Conservation (phyloP, 106 monocot species). For the Triglochin maritima region DNA sequence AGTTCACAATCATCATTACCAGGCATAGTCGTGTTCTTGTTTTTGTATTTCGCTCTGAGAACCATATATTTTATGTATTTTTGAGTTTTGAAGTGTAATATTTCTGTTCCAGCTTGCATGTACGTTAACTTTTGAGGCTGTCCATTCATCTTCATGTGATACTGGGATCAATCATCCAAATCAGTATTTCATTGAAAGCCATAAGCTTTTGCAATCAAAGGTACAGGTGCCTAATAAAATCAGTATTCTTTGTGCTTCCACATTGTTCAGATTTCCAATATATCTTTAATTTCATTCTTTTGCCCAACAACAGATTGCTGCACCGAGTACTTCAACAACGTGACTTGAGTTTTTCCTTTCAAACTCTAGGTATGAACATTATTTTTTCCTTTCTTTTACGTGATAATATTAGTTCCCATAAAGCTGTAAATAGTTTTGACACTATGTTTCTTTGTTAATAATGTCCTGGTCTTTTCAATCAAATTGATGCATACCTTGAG, state of each 20-base stretch:
- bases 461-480: too few relatives aligned
- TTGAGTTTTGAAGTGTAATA: neutral
- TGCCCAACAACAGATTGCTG: too few relatives aligned
- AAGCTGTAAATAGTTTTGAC: too few relatives aligned
- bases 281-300: too few relatives aligned
- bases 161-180: conserved; percentile 22
- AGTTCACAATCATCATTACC: conserved; percentile 76
- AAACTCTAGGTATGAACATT: too few relatives aligned
- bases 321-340: too few relatives aligned
- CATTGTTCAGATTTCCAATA: neutral
- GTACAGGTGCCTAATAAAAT: neutral
- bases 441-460: too few relatives aligned
- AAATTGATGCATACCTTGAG: too few relatives aligned
- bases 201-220: conserved; percentile 1
- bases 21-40: conserved; percentile 30
- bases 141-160: conserved; percentile 33
- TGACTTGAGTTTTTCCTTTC: too few relatives aligned
- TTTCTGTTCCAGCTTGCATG: conserved; percentile 59
- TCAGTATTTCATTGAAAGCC: conserved; percentile 16
- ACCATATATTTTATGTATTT: too few relatives aligned
- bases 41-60: neutral
- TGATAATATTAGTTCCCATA: too few relatives aligned
- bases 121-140: conserved; percentile 78
- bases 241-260: neutral
- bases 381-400: too few relatives aligned